Percentiles rank a stretch among this genome's conserved stretches.
Conservation (phyloP, 2,329 filamentous ascomycete species). For the Ceratocystis diversiconidia region DNA sequence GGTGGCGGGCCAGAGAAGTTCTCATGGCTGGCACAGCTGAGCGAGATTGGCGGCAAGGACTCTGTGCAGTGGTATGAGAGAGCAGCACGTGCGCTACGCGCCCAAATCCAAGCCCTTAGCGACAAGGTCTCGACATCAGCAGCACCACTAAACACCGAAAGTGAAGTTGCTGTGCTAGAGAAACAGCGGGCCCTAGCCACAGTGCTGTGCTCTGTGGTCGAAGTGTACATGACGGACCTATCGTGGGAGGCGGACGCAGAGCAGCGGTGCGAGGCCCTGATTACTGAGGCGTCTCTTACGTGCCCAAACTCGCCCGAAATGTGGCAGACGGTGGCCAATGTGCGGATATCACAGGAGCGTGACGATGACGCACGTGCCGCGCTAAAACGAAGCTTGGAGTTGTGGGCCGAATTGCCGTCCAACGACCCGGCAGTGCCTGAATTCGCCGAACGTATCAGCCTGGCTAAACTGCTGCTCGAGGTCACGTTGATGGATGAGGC, state of each 20-base stretch:
- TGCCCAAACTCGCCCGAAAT: slow-evolving; percentile 72
- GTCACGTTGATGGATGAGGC: slow-evolving; percentile 75
- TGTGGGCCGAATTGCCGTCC: slow-evolving; percentile 70
- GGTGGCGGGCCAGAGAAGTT: slow-evolving; percentile 90
- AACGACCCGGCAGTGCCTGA: slow-evolving; percentile 63
- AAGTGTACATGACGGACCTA: slow-evolving; percentile 98
- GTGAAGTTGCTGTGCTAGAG: slow-evolving; percentile 39
- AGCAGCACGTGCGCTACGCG: slow-evolving; percentile 58
- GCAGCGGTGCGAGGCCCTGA: slow-evolving; percentile 67
- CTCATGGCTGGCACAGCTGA: slow-evolving; percentile 84
- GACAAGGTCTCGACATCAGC: background rate
- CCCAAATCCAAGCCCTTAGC: slow-evolving; percentile 52
- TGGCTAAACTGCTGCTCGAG: slow-evolving; percentile 79
- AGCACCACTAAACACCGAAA: slow-evolving; percentile 22
- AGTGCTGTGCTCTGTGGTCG: slow-evolving; percentile 83
- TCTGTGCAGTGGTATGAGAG: slow-evolving; percentile 54
- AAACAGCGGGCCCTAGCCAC: slow-evolving; percentile 73
- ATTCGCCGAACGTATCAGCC: slow-evolving; percentile 70
- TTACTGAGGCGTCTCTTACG: slow-evolving; percentile 80
- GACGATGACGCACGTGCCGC: slow-evolving; percentile 67
- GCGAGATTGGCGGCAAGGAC: slow-evolving; percentile 51
- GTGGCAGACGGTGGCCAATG: slow-evolving; percentile 88
- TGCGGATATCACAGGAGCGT: slow-evolving; percentile 76
- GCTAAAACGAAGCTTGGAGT: slow-evolving; percentile 59
- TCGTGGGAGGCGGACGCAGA: slow-evolving; percentile 89